Evolutionary conservation across 2,329 filamentous ascomycete species (phyloP).

Genomic region (Colletotrichum sp.): DNA sequence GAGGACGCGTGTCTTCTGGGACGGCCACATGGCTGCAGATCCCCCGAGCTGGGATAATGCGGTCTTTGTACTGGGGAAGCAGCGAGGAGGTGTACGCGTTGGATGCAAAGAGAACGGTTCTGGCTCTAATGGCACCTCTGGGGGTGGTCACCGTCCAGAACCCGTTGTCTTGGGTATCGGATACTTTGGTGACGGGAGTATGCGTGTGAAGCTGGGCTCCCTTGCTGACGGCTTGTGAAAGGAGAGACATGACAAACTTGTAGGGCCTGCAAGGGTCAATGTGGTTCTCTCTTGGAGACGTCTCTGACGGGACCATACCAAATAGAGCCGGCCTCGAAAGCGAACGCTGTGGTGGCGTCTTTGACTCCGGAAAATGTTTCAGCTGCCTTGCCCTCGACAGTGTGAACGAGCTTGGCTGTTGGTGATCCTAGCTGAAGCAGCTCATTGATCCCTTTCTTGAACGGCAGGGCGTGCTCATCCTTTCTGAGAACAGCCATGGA

Average conservation of each 20-base stretch:
- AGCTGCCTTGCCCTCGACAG: slow-evolving; percentile 24
- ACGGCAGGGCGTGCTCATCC: not conserved
- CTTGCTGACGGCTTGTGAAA: slow-evolving; percentile 46
- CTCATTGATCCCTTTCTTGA: slow-evolving; percentile 25
- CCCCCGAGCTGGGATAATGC: slow-evolving; percentile 68
- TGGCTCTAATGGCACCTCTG: slow-evolving; percentile 58
- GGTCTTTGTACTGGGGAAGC: slow-evolving; percentile 60
- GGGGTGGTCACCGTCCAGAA: slow-evolving; percentile 43
- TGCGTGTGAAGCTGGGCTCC: slow-evolving; percentile 19
- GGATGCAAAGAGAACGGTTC: slow-evolving; percentile 66
- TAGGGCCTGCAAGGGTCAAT: slow-evolving; percentile 43
- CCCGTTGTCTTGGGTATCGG: slow-evolving; percentile 15
- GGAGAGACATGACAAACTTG: slow-evolving; percentile 58
- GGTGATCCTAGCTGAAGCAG: not conserved
- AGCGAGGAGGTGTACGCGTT: slow-evolving; percentile 71
- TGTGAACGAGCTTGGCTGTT: slow-evolving; percentile 10
- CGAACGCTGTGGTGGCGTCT: slow-evolving; percentile 35
- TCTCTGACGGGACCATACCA: slow-evolving; percentile 33
- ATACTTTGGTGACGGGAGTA: slow-evolving; percentile 23
- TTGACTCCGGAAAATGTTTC: slow-evolving; percentile 41
- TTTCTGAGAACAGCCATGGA: slow-evolving; percentile 12
- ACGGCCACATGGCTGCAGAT: slow-evolving; percentile 34
- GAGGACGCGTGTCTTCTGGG: slow-evolving; percentile 21
- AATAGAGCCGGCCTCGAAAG: slow-evolving; percentile 35
- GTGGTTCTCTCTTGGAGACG: not conserved